phyloP scores from a whole-genome alignment of 2,329 filamentous ascomycete species.

The Alternaria sp. region DNA sequence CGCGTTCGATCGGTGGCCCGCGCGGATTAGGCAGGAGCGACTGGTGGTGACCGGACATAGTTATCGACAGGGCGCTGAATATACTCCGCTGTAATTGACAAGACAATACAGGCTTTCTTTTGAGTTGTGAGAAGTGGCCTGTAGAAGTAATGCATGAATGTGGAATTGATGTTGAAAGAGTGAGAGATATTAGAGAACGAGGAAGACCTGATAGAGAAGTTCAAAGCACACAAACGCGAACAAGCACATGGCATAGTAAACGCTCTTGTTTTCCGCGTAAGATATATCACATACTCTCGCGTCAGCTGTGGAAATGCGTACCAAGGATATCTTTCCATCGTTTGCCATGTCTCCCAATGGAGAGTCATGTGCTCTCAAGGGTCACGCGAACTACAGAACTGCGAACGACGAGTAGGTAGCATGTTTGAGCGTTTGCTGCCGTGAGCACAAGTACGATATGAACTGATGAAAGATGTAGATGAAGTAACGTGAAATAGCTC shows the following conservation, averaged over 20 bases:
- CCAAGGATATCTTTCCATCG: not conserved
- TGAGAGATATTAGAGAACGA: not conserved
- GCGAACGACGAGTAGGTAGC: not conserved
- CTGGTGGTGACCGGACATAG: not conserved
- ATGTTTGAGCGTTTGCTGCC: not conserved
- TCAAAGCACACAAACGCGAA: not conserved
- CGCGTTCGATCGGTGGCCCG: not conserved
- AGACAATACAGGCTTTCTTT: not conserved
- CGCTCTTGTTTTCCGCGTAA: not conserved
- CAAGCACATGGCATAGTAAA: not conserved
- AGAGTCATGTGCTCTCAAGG: not conserved
- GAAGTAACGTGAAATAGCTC: not conserved
- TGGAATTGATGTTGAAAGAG: not conserved
- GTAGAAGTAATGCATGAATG: not conserved
- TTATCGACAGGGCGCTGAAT: not conserved
- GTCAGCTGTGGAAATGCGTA: not conserved
- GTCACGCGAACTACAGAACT: not conserved
- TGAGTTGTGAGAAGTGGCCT: not conserved
- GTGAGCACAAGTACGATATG: not conserved
- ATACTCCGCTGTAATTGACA: not conserved
- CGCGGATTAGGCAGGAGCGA: not conserved
- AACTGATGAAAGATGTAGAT: not conserved
- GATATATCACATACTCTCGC: not conserved
- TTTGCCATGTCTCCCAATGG: not conserved
- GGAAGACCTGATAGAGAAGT: not conserved